These are phyloP conservation scores for Calonectria honghensis DNA, from an alignment of 2,329 filamentous ascomycete species.

Conservation along the genomic window DNA sequence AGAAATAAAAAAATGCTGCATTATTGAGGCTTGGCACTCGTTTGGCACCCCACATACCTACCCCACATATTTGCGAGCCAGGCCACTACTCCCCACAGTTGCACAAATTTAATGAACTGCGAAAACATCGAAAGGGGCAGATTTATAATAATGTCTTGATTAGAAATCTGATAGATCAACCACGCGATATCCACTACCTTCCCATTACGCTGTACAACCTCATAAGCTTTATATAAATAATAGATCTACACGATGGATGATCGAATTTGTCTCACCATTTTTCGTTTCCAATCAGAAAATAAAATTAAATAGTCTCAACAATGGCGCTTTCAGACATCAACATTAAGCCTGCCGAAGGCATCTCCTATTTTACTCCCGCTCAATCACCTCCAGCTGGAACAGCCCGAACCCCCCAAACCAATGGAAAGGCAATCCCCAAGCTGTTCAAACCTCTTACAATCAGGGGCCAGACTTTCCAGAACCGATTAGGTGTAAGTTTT, in stretches of 20 bases:
- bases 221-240: background rate
- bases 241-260: too few relatives aligned
- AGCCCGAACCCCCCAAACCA: background rate
- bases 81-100: background rate
- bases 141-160: background rate
- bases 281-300: background rate
- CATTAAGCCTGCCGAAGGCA: background rate
- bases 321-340: background rate
- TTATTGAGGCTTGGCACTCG: background rate
- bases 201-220: background rate
- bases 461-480: slow-evolving; percentile 1
- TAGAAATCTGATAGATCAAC: background rate
- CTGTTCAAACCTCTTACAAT: slow-evolving; percentile 3
- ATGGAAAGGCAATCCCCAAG: slow-evolving; percentile 5
- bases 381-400: slow-evolving; percentile 5
- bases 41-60: background rate
- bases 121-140: background rate
- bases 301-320: background rate
- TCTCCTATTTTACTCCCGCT: background rate
- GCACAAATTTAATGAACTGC: background rate
- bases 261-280: background rate
- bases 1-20: too few relatives aligned
- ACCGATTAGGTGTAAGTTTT: slow-evolving; percentile 3
- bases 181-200: background rate
- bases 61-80: background rate